Evolutionary conservation across 805 yeast genomes (phyloP), one percentile per base, ranked within the genome.

Genomic region (Candida odintsovae): DNA sequence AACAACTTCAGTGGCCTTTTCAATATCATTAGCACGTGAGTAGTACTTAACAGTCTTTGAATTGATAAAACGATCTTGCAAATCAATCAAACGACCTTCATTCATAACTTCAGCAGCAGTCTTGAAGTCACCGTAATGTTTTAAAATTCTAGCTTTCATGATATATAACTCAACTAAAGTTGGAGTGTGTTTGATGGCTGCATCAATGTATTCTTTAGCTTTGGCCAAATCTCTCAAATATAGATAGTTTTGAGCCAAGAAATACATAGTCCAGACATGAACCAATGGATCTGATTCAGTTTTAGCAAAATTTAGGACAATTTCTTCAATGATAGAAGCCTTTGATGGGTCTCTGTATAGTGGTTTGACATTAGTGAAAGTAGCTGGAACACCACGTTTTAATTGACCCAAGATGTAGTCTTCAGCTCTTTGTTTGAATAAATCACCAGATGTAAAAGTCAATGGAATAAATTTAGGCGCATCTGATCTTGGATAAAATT

Each of bases 11-110:
- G 86, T 75, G 2, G 96, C 97, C 50, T 82, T 78, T 25, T 85
- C 86, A 20, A 87, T 70, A 49, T 77, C 66, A 60, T 86, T 78
- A 12, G 94, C 89, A 57, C 97, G 76, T 50, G 92, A 65, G 43
- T 77, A 79, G 60, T 94, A 94, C 62, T 89, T 89, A 41, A 86
- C 86, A 7, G 96, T 75, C 59, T 89, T 90, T 46, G 96, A 78
- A 64, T 94, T 94, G 59, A 94, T 79, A 62, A 87, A 92, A 53
- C 99, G 73, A 66, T 94, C 99, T 64, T 89, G 96, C 48, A 86
- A 73, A 62, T 94, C 97, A 46, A 86, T 66, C 45, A 71, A 63
- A 55, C 97, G 76, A 15, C 92, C 97, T 45, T 72, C 75, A 48
- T 82, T 77, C 76, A 90, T 78, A 23, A 73, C 61, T 15, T 73